Evolutionary conservation across 768 basidiomycete genomes (phyloP), one percentile per base, ranked within the genome.

Genomic region (Pilatotrama ljubarskyi): DNA sequence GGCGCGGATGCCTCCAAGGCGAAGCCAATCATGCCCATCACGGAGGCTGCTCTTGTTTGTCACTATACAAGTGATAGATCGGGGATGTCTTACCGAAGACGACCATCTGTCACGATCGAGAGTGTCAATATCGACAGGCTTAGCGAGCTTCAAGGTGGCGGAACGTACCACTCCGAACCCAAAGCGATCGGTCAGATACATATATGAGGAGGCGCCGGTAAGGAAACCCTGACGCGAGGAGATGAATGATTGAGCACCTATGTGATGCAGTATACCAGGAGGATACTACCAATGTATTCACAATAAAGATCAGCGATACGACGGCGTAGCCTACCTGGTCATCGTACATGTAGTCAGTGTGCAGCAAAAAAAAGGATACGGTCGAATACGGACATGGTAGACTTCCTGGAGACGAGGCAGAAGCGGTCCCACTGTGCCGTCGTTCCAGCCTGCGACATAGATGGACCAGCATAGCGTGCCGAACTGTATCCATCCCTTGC

Each of bases 361-460:
- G 38, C 15, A 43, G 37, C 15, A n/a, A 26, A 24, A 14, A 41
- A 22, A 20, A 37, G 2, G 20, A 2, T n/a, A n/a, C 14, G 13
- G 9, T 1, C 2, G 4, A 22, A 5, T 15, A 22, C 18, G n/a
- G 56, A 79, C 80, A 64, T 73, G 71, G 68, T 80, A 81, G 68
- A 80, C 78, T 9, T 73, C 70, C 68, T 88, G 89, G 43, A 93
- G 84, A 9, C 84, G 77, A 2, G 88, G 90, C 7, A 93, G 72
- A n/a, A 93, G 72, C 0, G 91, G 88, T 3, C 91, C 90, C 15
- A 82, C 79, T 0, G 84, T 80, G 13, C 84, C 85, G 69, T 90
- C 89, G 63, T 85, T 88, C 88, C 89, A 92, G n/a, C 90, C 90
- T 17, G 77, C 78, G 10, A 88, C 74, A 54, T 84, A 84, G 44